These are phyloP conservation scores for Colletotrichum acutatum DNA, from an alignment of 2,329 filamentous ascomycete species.

Conservation along the genomic window DNA sequence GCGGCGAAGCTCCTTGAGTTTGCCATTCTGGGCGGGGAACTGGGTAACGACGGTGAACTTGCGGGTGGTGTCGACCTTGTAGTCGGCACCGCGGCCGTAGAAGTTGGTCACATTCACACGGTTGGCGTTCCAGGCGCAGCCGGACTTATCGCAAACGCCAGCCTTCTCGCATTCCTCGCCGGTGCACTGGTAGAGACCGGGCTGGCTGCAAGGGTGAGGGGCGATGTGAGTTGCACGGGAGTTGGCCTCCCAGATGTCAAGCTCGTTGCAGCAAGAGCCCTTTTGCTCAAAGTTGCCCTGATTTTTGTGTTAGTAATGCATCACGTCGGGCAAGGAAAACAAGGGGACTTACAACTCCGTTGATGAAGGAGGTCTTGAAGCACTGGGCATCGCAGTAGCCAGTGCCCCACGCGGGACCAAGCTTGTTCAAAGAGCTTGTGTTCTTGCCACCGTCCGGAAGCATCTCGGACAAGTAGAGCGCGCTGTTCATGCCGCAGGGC, in stretches of 20 bases:
- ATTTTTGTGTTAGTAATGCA: constrained; percentile 37
- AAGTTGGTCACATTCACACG: constrained; percentile 36
- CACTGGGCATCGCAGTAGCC: constrained; percentile 71
- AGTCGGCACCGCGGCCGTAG: constrained; percentile 37
- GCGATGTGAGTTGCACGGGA: constrained; percentile 66
- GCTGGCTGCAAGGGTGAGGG: constrained; percentile 65
- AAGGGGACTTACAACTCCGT: constrained; percentile 52
- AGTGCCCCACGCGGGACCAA: constrained; percentile 68
- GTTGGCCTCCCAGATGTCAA: constrained; percentile 77
- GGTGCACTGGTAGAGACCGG: constrained; percentile 53
- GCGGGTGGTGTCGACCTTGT: constrained; percentile 41
- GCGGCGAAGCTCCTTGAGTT: constrained; percentile 57
- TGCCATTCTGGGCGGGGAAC: constrained; percentile 47
- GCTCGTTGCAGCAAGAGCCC: constrained; percentile 74
- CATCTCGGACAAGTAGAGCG: constrained; percentile 73
- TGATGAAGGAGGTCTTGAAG: constrained; percentile 57
- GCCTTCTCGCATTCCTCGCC: constrained; percentile 40
- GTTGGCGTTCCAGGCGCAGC: constrained; percentile 52
- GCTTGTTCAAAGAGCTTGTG: constrained; percentile 61
- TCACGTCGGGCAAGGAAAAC: constrained; percentile 41
- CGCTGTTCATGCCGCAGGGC: constrained; percentile 74
- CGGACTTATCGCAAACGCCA: constrained; percentile 50
- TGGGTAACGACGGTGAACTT: constrained; percentile 55
- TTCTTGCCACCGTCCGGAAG: constrained; percentile 66
- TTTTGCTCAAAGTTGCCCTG: constrained; percentile 65